phyloP scores from a whole-genome alignment of 1,284 basidiomycete genomes.

The Microbotryum silenes-acaulis region DNA sequence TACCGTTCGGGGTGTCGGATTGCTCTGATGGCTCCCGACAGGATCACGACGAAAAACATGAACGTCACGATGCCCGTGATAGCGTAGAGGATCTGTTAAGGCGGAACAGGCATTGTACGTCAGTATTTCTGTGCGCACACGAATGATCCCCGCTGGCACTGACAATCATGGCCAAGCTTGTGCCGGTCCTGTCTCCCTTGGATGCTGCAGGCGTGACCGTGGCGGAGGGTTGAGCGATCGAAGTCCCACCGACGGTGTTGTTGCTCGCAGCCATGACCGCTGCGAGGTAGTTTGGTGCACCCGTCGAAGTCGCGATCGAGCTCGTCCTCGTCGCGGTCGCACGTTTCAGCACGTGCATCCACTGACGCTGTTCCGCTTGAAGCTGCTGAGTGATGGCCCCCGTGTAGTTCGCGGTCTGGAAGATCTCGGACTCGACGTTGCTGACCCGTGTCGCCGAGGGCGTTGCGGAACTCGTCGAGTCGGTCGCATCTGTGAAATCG shows the following conservation, averaged over 20 bases:
- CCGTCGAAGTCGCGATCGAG: constrained; percentile 1
- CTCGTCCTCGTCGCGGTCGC: background rate
- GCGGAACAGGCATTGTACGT: constrained; percentile 34
- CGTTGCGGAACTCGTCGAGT: constrained; percentile 2
- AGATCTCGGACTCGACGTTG: background rate
- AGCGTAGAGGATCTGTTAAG: constrained; percentile 66
- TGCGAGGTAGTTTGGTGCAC: constrained; percentile 18
- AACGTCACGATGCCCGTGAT: constrained; percentile 57
- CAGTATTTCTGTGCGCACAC: no score
- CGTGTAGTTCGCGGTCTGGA: background rate
- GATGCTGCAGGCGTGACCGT: constrained; percentile 1
- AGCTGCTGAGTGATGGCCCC: no score
- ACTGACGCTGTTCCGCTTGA: no score
- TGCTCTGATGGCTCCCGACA: constrained; percentile 61
- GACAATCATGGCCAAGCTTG: constrained; percentile 64
- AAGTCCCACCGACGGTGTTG: constrained; percentile 20
- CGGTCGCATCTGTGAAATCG: background rate
- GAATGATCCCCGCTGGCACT: background rate
- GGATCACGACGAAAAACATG: constrained; percentile 64
- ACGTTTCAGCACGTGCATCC: no score
- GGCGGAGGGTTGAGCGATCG: background rate
- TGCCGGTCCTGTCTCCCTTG: constrained; percentile 37
- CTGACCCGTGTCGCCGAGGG: background rate
- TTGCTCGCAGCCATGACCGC: constrained; percentile 27
- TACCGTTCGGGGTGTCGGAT: constrained; percentile 84